Percentiles rank a stretch among this genome's conserved stretches.
Conservation (phyloP, 2,329 filamentous ascomycete species). For the Ophiostoma australiae region DNA sequence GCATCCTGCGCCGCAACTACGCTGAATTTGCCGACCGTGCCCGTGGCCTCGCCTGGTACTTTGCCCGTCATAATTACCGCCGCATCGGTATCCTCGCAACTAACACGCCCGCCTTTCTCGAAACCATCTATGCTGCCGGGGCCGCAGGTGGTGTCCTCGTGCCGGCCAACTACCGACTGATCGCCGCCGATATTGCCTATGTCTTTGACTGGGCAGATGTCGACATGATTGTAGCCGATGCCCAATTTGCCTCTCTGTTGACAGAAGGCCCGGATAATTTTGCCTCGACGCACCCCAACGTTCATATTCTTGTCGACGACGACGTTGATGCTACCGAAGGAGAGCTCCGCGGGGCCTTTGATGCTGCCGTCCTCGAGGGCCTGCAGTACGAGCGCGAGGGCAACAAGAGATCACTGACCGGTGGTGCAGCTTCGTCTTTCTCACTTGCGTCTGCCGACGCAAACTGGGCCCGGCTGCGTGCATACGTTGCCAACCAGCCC, state of each 20-base stretch:
- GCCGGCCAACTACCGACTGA: conserved; percentile 59
- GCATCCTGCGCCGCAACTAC: conserved; percentile 71
- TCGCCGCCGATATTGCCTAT: conserved; percentile 80
- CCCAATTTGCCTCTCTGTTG: conserved; percentile 69
- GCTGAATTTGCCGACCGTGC: conserved; percentile 78
- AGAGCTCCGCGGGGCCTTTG: conserved; percentile 71
- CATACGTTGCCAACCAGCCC: conserved; percentile 40
- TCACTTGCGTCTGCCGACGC: conserved; percentile 35
- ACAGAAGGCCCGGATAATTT: conserved; percentile 47
- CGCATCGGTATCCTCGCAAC: conserved; percentile 81
- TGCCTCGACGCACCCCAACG: conserved; percentile 52
- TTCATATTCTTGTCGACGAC: conserved; percentile 70
- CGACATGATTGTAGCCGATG: conserved; percentile 80
- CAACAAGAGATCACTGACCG: neutral
- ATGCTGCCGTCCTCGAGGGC: conserved; percentile 77
- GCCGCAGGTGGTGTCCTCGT: conserved; percentile 77
- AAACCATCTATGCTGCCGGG: conserved; percentile 80
- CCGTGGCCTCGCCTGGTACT: conserved; percentile 79
- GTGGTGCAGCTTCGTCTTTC: neutral
- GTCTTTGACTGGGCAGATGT: conserved; percentile 85
- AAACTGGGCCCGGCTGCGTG: conserved; percentile 73
- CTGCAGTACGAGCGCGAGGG: conserved; percentile 57
- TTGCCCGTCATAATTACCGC: conserved; percentile 67
- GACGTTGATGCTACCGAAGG: conserved; percentile 77
- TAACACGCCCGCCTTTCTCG: conserved; percentile 92